Percentiles rank a stretch among this genome's conserved stretches.
These are phyloP conservation scores for Neurospora sp. DNA, from an alignment of 495 filamentous ascomycete genomes.

Conservation along the genomic window DNA sequence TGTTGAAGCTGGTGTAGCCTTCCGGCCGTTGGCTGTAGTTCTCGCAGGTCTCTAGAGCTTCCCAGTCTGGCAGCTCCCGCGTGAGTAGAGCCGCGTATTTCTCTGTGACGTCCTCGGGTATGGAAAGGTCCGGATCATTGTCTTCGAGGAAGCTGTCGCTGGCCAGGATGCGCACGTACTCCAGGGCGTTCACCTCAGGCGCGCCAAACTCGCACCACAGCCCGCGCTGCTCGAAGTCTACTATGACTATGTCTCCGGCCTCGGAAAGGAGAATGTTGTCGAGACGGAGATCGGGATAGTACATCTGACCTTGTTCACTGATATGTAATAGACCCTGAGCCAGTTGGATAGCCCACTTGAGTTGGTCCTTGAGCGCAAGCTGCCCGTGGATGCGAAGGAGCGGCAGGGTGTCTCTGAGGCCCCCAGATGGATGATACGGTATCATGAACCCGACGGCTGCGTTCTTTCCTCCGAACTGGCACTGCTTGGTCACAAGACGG, in stretches of 20 bases:
- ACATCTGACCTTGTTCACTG: constrained; percentile 24
- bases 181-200: constrained; percentile 40
- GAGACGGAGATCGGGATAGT: constrained; percentile 40
- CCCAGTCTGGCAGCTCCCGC: constrained; percentile 29
- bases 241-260: constrained; percentile 31
- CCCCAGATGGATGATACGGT: constrained; percentile 30
- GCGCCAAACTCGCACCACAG: constrained; percentile 42
- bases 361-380: constrained; percentile 23
- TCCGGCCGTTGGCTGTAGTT: constrained; percentile 19
- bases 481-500: constrained; percentile 36
- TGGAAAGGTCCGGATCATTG: constrained; percentile 8
- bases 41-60: constrained; percentile 23
- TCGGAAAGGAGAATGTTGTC: constrained; percentile 39
- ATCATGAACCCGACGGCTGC: constrained; percentile 38
- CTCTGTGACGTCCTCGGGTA: constrained; percentile 20
- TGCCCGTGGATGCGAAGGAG: constrained; percentile 29
- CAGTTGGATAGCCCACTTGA: constrained; percentile 37
- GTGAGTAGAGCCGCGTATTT: constrained; percentile 26
- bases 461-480: constrained; percentile 35
- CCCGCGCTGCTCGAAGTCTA: constrained; percentile 44
- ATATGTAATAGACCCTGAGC: constrained; percentile 32
- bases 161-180: constrained; percentile 35
- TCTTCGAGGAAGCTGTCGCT: constrained; percentile 4
- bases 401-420: constrained; percentile 34
- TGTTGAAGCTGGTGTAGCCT: constrained; percentile 34